These are phyloP conservation scores for Solanum hybrid DNA, from an alignment of 305 asterid species.

Conservation along the genomic window DNA sequence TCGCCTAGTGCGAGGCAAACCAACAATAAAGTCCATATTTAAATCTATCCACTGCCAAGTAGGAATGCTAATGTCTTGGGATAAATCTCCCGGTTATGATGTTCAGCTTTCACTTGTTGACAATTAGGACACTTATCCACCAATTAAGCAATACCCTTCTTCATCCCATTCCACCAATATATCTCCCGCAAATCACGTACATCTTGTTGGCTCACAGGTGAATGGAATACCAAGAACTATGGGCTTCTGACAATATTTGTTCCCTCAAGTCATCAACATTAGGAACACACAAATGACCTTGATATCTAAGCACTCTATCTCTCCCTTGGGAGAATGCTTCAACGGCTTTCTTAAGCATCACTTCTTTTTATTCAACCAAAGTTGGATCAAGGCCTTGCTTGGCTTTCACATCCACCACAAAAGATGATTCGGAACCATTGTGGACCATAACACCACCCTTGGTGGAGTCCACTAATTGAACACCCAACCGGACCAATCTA, in stretches of 20 bases:
- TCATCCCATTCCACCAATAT: background rate
- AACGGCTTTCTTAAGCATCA: background rate
- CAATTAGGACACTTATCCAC: background rate
- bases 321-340: background rate
- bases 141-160: background rate
- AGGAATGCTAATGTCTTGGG: background rate
- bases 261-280: background rate
- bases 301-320: background rate
- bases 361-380: background rate
- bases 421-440: background rate
- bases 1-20: background rate
- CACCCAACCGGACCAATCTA: background rate
- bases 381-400: background rate
- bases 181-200: background rate
- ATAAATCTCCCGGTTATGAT: background rate
- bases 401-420: background rate
- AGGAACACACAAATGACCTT: background rate
- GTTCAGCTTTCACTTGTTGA: background rate
- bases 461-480: background rate
- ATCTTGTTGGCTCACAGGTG: background rate
- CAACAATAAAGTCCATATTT: background rate
- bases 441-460: background rate
- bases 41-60: background rate
- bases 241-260: background rate
- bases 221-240: background rate